These are phyloP conservation scores for Speleostelium caveatum DNA, from an alignment of 78 protist genomes.

Conservation along the genomic window DNA sequence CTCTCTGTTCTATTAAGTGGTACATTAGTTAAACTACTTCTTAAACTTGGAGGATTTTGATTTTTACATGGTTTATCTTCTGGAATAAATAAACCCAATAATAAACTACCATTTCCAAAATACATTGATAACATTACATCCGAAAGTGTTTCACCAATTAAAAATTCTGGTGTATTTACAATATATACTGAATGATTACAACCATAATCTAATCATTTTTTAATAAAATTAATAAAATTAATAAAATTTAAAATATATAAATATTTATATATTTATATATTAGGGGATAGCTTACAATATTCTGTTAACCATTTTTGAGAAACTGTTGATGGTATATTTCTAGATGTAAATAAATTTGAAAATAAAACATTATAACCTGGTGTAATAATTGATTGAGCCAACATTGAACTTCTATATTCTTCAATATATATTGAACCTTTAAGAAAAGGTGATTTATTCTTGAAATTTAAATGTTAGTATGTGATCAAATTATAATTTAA, in stretches of 20 bases:
- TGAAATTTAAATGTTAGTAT: not conserved
- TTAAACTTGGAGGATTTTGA: not conserved
- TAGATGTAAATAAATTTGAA: slow-evolving; percentile 65
- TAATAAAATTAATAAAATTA: not conserved
- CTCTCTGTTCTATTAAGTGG: too few relatives aligned
- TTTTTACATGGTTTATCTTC: not conserved
- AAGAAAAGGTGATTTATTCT: slow-evolving; percentile 67
- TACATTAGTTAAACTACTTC: not conserved
- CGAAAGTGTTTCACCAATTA: slow-evolving; percentile 50
- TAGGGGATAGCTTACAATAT: slow-evolving; percentile 36
- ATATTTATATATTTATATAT: not conserved
- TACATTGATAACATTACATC: slow-evolving; percentile 77
- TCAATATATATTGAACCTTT: slow-evolving; percentile 64
- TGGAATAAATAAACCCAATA: slow-evolving; percentile 57
- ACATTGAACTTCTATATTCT: slow-evolving; percentile 58
- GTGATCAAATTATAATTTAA: not conserved
- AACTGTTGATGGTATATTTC: slow-evolving; percentile 56
- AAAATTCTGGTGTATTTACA: slow-evolving; percentile 40
- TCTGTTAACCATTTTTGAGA: slow-evolving; percentile 64
- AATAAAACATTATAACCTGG: slow-evolving; percentile 73
- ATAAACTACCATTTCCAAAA: slow-evolving; percentile 69
- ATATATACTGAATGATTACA: slow-evolving; percentile 52
- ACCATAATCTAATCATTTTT: too few relatives aligned
- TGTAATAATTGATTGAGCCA: slow-evolving; percentile 66
- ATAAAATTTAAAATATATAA: not conserved